phyloP scores from a whole-genome alignment of 805 yeast species.

The Metschnikowia borealis region DNA sequence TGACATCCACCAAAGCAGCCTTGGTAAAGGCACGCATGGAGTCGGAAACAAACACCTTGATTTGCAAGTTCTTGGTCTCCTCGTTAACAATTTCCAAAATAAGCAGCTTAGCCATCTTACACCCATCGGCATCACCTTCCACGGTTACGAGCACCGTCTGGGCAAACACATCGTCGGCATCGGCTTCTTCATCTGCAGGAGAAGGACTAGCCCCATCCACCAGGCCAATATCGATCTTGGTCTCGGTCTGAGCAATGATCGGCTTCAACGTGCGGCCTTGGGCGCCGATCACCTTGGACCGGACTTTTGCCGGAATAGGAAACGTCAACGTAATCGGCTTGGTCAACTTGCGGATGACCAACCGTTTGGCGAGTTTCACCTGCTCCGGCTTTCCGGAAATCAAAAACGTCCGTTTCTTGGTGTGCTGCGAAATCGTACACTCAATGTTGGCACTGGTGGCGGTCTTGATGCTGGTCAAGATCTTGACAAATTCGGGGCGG shows the following conservation, averaged over 20 bases:
- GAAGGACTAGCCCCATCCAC: constrained; percentile 19
- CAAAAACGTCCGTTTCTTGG: constrained; percentile 77
- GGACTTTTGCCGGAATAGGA: constrained; percentile 68
- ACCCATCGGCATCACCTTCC: constrained; percentile 84
- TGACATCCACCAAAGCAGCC: constrained; percentile 24
- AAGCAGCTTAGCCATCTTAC: constrained; percentile 63
- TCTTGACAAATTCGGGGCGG: constrained; percentile 64
- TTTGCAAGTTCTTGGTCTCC: constrained; percentile 57
- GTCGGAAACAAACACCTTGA: constrained; percentile 45
- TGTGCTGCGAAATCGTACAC: constrained; percentile 72
- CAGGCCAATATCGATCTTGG: constrained; percentile 64
- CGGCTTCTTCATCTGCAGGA: constrained; percentile 33
- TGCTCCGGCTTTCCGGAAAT: constrained; percentile 69
- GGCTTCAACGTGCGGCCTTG: constrained; percentile 81
- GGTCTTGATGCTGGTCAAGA: constrained; percentile 59
- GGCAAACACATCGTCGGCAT: constrained; percentile 59
- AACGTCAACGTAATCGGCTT: constrained; percentile 63
- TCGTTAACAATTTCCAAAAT: constrained; percentile 73
- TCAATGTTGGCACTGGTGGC: constrained; percentile 66
- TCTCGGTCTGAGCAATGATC: constrained; percentile 62
- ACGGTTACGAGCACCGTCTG: constrained; percentile 58
- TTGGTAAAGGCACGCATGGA: constrained; percentile 27
- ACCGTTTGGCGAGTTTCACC: constrained; percentile 68
- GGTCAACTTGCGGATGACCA: constrained; percentile 69
- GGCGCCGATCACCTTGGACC: constrained; percentile 81